A percentile compares a stretch with the other conserved stretches of the same genome.
Evolutionary conservation across 139 green algal species (phyloP).

Genomic region (Edaphochlamys debaryana): DNA sequence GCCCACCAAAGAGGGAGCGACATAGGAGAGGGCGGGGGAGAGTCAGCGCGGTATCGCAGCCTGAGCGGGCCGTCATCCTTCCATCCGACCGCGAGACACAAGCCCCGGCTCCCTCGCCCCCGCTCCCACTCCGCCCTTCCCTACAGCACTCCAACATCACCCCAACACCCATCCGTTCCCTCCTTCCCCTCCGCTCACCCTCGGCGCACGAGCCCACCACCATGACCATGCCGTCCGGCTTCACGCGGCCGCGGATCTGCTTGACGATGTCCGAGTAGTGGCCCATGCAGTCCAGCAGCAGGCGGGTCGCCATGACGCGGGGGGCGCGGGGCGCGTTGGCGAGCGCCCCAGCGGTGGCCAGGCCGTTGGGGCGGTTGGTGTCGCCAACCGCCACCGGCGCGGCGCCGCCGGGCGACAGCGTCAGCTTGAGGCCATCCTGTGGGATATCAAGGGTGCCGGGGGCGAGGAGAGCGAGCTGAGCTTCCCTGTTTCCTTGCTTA

Average conservation of each 20-base stretch:
- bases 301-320: constrained; percentile 54
- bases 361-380: constrained; percentile 61
- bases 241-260: constrained; percentile 74
- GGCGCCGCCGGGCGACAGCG: constrained; percentile 31
- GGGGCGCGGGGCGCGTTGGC: not conserved
- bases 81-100: too few relatives aligned
- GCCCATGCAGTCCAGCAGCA: constrained; percentile 95
- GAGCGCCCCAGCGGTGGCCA: not conserved
- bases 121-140: too few relatives aligned
- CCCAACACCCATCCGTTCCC: too few relatives aligned
- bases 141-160: too few relatives aligned
- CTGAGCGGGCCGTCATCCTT: too few relatives aligned
- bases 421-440: constrained; percentile 58
- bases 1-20: not conserved
- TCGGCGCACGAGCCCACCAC: constrained; percentile 86
- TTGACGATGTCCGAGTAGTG: constrained; percentile 84
- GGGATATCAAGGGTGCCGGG: too few relatives aligned
- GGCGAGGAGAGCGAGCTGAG: not conserved
- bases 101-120: too few relatives aligned
- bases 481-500: too few relatives aligned
- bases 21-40: not conserved
- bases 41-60: not conserved
- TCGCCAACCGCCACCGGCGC: constrained; percentile 57
- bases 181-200: too few relatives aligned
- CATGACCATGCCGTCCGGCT: constrained; percentile 88